Conservation (phyloP, 106 monocot genomes). For the Dactylorhiza incarnata region DNA sequence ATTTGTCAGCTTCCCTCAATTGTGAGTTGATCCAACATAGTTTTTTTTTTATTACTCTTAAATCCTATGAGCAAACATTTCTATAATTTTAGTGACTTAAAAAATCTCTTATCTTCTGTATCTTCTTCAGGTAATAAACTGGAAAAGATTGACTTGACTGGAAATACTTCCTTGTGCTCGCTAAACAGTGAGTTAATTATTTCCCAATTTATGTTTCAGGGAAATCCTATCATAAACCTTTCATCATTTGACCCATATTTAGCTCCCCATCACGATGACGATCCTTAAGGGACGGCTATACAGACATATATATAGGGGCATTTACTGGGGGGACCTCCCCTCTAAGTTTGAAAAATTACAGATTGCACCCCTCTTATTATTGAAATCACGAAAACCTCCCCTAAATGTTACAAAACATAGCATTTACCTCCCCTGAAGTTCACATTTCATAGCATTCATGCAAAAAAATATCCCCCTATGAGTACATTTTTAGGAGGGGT, state of each 20-base stretch:
- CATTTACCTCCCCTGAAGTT: no score
- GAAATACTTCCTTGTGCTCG: slow-evolving; percentile 23
- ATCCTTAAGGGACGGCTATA: slow-evolving; percentile 24
- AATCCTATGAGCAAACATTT: neutral
- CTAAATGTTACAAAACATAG: no score
- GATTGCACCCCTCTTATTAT: no score
- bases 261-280: slow-evolving; percentile 39
- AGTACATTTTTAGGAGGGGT: no score
- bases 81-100: neutral
- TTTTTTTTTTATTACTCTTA: neutral
- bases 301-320: no score
- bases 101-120: neutral
- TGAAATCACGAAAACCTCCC: no score
- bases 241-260: slow-evolving; percentile 10
- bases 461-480: no score
- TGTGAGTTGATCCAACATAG: no score
- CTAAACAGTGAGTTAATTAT: slow-evolving; percentile 9
- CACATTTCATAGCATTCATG: no score
- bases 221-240: slow-evolving; percentile 38
- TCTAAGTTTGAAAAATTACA: no score
- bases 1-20: no score
- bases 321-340: no score
- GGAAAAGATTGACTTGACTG: slow-evolving; percentile 38
- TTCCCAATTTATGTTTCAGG: slow-evolving; percentile 24
- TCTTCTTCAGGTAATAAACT: slow-evolving; percentile 40